Evolutionary conservation across 306 rosid genomes (phyloP).

Genomic region (Pueraria montana): DNA sequence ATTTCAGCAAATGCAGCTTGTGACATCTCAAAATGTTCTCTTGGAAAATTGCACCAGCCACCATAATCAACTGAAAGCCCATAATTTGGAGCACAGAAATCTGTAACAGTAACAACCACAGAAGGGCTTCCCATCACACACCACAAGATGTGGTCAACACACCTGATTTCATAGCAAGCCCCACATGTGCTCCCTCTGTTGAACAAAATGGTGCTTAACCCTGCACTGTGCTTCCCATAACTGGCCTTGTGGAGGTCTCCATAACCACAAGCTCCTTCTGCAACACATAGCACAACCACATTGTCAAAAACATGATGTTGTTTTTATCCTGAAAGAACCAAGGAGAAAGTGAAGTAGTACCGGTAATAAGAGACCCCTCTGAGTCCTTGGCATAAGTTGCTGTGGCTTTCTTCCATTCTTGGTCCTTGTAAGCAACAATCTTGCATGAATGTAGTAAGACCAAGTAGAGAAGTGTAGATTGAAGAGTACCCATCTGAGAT

Average conservation of each 20-base stretch:
- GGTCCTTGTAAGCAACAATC: constrained; percentile 57
- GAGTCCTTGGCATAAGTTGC: constrained; percentile 85
- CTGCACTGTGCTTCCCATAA: constrained; percentile 86
- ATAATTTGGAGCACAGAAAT: constrained; percentile 93
- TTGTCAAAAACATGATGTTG: constrained; percentile 32
- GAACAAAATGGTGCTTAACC: constrained; percentile 89
- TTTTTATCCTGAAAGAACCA: constrained; percentile 25
- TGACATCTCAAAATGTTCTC: constrained; percentile 95
- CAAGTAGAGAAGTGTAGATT: constrained; percentile 62
- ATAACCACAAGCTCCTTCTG: constrained; percentile 99
- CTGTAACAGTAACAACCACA: constrained; percentile 86
- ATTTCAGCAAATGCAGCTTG: constrained; percentile 84
- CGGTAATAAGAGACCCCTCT: constrained; percentile 81
- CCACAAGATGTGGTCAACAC: constrained; percentile 97
- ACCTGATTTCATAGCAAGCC: constrained; percentile 93
- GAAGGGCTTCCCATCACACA: constrained; percentile 92
- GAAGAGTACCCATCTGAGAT: constrained; percentile 75
- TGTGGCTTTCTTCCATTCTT: constrained; percentile 86
- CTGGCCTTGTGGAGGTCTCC: constrained; percentile 89
- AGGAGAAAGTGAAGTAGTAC: constrained; percentile 60
- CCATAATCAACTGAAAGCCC: constrained; percentile 94
- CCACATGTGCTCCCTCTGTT: constrained; percentile 89
- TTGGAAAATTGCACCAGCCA: constrained; percentile 98
- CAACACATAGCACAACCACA: constrained; percentile 51
- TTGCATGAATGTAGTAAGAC: constrained; percentile 55